Base-by-base conservation (phyloP, 2,329 filamentous ascomycete genomes). In the Domatiomyces catenatus region DNA sequence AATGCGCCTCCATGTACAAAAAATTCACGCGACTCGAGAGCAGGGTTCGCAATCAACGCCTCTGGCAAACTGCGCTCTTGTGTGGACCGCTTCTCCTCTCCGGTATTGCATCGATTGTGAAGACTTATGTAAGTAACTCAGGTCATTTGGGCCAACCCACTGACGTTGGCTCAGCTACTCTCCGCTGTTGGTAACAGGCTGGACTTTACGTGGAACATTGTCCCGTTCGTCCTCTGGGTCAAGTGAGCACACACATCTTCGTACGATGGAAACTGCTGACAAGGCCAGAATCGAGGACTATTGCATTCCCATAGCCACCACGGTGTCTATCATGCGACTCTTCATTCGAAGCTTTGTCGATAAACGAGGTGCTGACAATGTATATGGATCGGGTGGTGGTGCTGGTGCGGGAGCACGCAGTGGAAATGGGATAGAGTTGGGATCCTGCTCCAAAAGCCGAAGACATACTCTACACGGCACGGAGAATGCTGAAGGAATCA, bases 141-240 rank as follows among this genome's bases (percentile, higher is more conserved):
- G 12, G 17, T 43, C 8, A 42, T 2, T 5, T 5, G 28, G 5
- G 3, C 1, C 22, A 2, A 1, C 8, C 3, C n/a, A 24, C n/a
- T 47, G 28, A 42, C 44, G 7, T 19, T 46, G 50, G 19, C 48
- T 24, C 47, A 65, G 61, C 60, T 65, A 48, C 56, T 66, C 3
- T 64, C 65, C 42, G 61, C 63, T 4, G 50, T 66, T 3, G 64
- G 64, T 2, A 61, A 64, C 32, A 49, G 64, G 49, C 49, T 55
- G 3, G 64, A 67, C 50, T 64, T 66, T 24, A 66, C 64, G 0
- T 64, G 60, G 61, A 66, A 67, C n/a, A 64, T 66, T 22, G 59
- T 66, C 19, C 47, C 58, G 1, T 65, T 66, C 36, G 49, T 67
- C 20, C 58, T 67, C 4, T 67, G 64, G 65, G 63, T 65, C 18